Base-by-base conservation (phyloP, 768 basidiomycete species). In the Tulasnella sp. region DNA sequence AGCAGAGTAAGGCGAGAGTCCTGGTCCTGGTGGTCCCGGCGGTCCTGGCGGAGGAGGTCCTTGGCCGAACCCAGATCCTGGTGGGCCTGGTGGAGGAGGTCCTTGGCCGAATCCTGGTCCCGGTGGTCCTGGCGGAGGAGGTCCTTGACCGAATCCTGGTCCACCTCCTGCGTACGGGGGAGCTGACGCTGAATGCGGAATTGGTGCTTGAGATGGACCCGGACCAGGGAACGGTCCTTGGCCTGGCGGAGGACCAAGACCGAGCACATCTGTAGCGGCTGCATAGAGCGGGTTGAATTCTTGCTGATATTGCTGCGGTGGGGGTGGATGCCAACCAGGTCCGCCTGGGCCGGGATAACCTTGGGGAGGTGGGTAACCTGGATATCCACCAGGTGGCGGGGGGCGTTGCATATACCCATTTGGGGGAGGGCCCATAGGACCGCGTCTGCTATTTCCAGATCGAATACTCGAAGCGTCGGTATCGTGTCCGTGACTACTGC, bases 231-330 rank as follows among this genome's bases (percentile, higher is more conserved):
- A 78, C 37, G 78, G 76, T 0, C 79, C 71, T 4, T 76, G 80
- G 29, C 83, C 84, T 17, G 87, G 88, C 67, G 91, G 91, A 25
- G 88, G 91, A 0, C 87, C 89, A 88, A 92, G 90, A 19, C 93
- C 93, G 19, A 94, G 86, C 11, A 93, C 91, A 81, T 91, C 89
- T 11, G 93, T 92, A 11, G 93, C 93, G 17, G 92, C 93, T 12
- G 88, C 87, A 81, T 92, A 91, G 15, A 93, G 82, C 45, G 86
- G 84, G 80, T 90, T 88, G 79, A 88, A 89, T 73, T 87, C 86
- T 39, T 76, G 52, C 38, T 34, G 77, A 54, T 68, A 70, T 34
- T 71, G 77, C 25, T 49, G 54, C 64, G 70, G 76, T 54, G 77
- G 71, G 40, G 79, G 77, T 68, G 76, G 71, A 54, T 72, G 64